Conservation (phyloP, 78 protist genomes). For the Parvularia atlantis region DNA sequence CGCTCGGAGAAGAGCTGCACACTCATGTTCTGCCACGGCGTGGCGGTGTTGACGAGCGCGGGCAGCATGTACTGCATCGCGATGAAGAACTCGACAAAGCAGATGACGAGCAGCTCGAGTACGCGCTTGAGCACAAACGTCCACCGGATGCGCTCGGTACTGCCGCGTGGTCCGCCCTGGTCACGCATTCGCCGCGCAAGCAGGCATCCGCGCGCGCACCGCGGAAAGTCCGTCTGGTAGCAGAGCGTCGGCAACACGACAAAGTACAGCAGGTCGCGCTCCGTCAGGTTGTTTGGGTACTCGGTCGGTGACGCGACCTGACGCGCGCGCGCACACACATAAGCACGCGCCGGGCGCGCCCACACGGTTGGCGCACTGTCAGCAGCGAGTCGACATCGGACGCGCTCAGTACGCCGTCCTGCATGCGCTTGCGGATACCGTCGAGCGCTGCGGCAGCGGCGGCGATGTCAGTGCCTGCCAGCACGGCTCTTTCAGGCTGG, state of each 20-base stretch:
- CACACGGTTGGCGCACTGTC: too few species aligned
- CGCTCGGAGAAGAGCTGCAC: neutral
- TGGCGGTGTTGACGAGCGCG: neutral
- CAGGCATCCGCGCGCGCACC: slow-evolving; percentile 2
- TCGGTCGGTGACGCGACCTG: too few species aligned
- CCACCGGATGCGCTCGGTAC: slow-evolving; percentile 8
- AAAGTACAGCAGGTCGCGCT: slow-evolving; percentile 3
- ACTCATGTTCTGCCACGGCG: neutral
- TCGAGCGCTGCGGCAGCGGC: too few species aligned
- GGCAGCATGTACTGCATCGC: slow-evolving; percentile 12
- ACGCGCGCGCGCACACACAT: too few species aligned
- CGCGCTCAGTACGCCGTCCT: too few species aligned
- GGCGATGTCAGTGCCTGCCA: too few species aligned
- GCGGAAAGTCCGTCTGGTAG: slow-evolving; percentile 22
- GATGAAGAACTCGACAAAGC: neutral
- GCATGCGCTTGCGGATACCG: too few species aligned
- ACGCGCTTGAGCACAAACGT: neutral
- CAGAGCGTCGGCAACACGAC: slow-evolving; percentile 19
- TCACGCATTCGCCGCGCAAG: too few species aligned
- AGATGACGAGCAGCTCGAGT: neutral
- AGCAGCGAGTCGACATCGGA: too few species aligned
- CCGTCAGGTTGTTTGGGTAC: slow-evolving; percentile 28
- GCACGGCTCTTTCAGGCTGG: too few species aligned
- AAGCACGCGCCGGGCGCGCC: too few species aligned
- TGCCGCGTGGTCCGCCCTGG: too few species aligned